These are phyloP conservation scores for Trypanosoma rangeli DNA, from an alignment of 208 protist genomes.

Conservation along the genomic window DNA sequence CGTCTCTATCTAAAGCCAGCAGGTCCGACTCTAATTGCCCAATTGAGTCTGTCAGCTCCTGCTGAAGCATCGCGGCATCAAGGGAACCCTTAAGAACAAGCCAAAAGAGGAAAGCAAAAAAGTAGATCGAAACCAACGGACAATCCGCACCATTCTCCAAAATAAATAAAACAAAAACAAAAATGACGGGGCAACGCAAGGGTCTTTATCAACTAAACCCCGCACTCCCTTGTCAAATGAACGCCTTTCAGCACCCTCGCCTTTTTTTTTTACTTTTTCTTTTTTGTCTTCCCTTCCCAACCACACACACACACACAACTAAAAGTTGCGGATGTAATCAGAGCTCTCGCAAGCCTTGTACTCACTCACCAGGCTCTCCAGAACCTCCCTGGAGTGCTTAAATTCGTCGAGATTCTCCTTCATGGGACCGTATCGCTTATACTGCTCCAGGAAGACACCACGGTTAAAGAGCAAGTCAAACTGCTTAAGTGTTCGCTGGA, in stretches of 20 bases:
- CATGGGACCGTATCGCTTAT: conserved; percentile 92
- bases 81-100: conserved; percentile 4
- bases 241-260: too few species aligned
- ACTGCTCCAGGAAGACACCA: conserved; percentile 95
- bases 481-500: conserved; percentile 88
- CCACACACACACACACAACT: conserved; percentile 11
- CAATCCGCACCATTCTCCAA: background rate
- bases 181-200: background rate
- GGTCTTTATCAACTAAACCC: background rate
- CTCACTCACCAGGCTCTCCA: conserved; percentile 96
- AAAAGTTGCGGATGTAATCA: conserved; percentile 95
- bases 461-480: conserved; percentile 95
- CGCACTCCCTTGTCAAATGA: background rate
- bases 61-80: conserved; percentile 25
- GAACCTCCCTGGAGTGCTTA: conserved; percentile 92
- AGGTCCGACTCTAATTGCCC: conserved; percentile 31
- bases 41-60: conserved; percentile 34
- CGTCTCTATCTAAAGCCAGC: conserved; percentile 17
- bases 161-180: conserved; percentile 15
- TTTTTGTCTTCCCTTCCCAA: conserved; percentile 1
- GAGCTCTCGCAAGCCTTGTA: conserved; percentile 96
- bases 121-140: background rate
- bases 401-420: conserved; percentile 96
- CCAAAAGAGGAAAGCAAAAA: conserved; percentile 6
- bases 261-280: background rate